phyloP scores from a whole-genome alignment of 257 asterid genomes.

The Pogostemon cablin region DNA sequence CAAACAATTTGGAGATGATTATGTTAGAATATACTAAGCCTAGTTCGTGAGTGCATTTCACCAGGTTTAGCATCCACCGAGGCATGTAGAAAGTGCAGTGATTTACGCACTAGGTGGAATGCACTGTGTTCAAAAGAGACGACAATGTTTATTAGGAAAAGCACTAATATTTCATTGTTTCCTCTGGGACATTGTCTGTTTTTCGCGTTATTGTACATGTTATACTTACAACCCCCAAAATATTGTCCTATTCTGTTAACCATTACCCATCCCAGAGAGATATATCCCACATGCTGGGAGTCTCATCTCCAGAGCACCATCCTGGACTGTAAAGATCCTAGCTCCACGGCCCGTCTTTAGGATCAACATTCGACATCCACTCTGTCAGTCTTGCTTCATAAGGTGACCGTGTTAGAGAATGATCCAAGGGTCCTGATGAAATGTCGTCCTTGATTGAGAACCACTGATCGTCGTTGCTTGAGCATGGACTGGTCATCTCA shows the following conservation, averaged over 20 bases:
- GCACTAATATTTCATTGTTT: not conserved
- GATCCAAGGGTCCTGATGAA: not conserved
- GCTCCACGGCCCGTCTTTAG: conserved; percentile 8
- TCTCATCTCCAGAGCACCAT: conserved; percentile 29
- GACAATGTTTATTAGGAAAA: not conserved
- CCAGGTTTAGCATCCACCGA: too few species aligned
- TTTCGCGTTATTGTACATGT: too few species aligned
- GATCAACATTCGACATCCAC: conserved; percentile 34
- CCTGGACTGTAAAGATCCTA: conserved; percentile 11
- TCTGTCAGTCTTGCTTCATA: conserved; percentile 42
- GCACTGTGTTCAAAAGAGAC: too few species aligned
- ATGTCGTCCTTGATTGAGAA: conserved; percentile 9
- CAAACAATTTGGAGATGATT: too few species aligned
- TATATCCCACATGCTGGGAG: conserved; percentile 28
- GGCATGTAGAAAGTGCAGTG: too few species aligned
- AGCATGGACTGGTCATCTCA: conserved; percentile 28
- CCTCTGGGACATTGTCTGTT: too few species aligned
- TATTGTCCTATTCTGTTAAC: too few species aligned
- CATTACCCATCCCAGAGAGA: conserved; percentile 43
- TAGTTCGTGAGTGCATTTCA: too few species aligned
- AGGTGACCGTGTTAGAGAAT: conserved; percentile 28
- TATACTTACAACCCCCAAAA: not conserved
- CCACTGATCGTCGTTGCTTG: conserved; percentile 19
- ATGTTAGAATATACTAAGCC: too few species aligned
- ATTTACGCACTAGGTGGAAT: too few species aligned